A percentile compares a stretch with the other conserved stretches of the same genome.
Conservation (phyloP, 768 basidiomycete species). For the Tylopilus balloui region DNA sequence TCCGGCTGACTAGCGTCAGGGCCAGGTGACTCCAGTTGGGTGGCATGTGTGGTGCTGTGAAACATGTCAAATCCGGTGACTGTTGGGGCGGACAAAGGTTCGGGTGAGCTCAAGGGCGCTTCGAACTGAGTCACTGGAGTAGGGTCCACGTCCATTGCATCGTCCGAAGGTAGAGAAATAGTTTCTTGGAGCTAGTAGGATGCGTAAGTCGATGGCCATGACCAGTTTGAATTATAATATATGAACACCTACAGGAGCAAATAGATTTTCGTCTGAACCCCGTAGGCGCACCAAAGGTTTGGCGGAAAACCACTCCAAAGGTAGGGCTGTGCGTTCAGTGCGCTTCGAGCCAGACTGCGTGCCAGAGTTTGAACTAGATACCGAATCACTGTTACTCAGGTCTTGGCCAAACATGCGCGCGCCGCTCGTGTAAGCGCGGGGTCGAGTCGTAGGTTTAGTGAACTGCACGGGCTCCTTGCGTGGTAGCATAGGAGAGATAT, state of each 20-base stretch:
- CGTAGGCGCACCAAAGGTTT: slow-evolving; percentile 22
- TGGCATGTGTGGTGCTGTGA: slow-evolving; percentile 51
- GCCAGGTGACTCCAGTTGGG: slow-evolving; percentile 41
- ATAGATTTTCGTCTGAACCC: slow-evolving; percentile 25
- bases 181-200: slow-evolving; percentile 31
- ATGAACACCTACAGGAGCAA: slow-evolving; percentile 26
- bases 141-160: slow-evolving; percentile 81
- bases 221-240: background rate
- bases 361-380: slow-evolving; percentile 23
- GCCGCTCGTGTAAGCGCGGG: slow-evolving; percentile 62
- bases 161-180: slow-evolving; percentile 45
- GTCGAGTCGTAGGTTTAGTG: slow-evolving; percentile 39
- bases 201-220: slow-evolving; percentile 12
- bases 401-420: slow-evolving; percentile 72
- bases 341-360: slow-evolving; percentile 46
- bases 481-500: slow-evolving; percentile 66
- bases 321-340: slow-evolving; percentile 59
- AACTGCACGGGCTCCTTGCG: slow-evolving; percentile 29
- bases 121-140: slow-evolving; percentile 37
- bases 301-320: slow-evolving; percentile 52
- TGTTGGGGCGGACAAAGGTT: slow-evolving; percentile 49
- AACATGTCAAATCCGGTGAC: slow-evolving; percentile 59
- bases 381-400: slow-evolving; percentile 51
- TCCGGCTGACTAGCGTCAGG: slow-evolving; percentile 39
- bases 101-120: slow-evolving; percentile 32